Evolutionary conservation across 768 basidiomycete genomes (phyloP), one percentile per base, ranked within the genome.

Genomic region (Mycena floridula): DNA sequence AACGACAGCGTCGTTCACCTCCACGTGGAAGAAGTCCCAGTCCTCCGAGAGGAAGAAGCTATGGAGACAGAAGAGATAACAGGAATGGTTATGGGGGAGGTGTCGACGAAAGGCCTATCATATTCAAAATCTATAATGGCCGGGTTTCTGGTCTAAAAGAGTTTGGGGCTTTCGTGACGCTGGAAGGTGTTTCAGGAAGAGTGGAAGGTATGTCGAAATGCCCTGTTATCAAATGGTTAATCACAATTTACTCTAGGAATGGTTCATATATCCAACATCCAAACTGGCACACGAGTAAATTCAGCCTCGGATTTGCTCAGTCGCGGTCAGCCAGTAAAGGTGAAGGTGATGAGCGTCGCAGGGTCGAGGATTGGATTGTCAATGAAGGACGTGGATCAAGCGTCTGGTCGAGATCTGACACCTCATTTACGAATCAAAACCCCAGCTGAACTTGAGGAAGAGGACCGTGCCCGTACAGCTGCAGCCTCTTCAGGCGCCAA

Each of bases 341-440:
- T 98, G 58, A 98, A 99, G 63, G 92, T 97, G 50, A 89, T 96
- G 84, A 92, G 89, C 48, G 75, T 91, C 18, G 89, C 92, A 2
- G 90, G 89, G 4, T 79, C 45, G 49, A 80, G 90, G 43, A 63
- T 93, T 43, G 79, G 89, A 7, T 74, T 99, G 20, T 98, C 95
- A 20, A 97, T 99, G 88, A 95, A 95, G 58, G 96, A 99, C 59
- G 96, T 92, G 25, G 96, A 99, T 60, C 96, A 99, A 61, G 64
- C 60, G 13, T 83, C 84, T 1, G 96, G 95, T 5, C 82, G 81
- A 20, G 96, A 99, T 59, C 77, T 98, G 45, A 89, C 92, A 1
- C 96, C 96, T 3, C 91, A 99, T 60, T 75, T 99, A 8, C 85
- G 89, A 40, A 90, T 97, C 68, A 90, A 88, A 62, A 90, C 90